These are phyloP conservation scores for Lentinula guzmanii DNA, from an alignment of 768 basidiomycete genomes.

Conservation along the genomic window DNA sequence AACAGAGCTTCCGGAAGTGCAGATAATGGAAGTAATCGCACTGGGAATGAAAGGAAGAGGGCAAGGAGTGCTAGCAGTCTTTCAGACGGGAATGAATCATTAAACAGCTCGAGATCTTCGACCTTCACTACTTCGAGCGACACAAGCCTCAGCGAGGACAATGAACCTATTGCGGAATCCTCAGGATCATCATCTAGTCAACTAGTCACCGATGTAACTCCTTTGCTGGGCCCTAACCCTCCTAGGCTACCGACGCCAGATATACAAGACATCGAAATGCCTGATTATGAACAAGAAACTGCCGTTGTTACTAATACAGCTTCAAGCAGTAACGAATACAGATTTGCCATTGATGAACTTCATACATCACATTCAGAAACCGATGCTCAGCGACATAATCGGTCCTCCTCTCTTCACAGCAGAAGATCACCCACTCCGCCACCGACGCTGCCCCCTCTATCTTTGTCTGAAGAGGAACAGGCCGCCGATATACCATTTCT, in stretches of 20 bases:
- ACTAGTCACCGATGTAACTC: conserved; percentile 7
- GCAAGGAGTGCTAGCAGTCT: conserved; percentile 49
- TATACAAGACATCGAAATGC: conserved; percentile 48
- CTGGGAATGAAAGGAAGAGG: conserved; percentile 48
- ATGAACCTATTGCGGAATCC: conserved; percentile 7
- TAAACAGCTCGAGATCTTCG: conserved; percentile 30
- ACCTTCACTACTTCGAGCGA: conserved; percentile 24
- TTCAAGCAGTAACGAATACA: conserved; percentile 25
- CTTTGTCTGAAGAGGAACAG: conserved; percentile 3
- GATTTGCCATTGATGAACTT: conserved; percentile 44
- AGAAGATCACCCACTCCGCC: conserved; percentile 6
- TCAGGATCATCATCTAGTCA: conserved; percentile 9
- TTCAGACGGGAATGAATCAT: conserved; percentile 31
- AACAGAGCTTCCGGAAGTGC: conserved; percentile 13
- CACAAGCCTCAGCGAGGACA: conserved; percentile 12
- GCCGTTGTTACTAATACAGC: conserved; percentile 13
- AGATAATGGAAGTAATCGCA: conserved; percentile 11
- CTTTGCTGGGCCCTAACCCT: conserved; percentile 15
- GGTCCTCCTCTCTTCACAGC: background rate
- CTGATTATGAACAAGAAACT: conserved; percentile 26
- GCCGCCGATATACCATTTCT: background rate
- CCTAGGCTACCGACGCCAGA: conserved; percentile 39
- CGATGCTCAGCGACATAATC: conserved; percentile 36
- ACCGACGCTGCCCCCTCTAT: conserved; percentile 6
- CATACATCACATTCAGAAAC: conserved; percentile 51